Evolutionary conservation across 768 basidiomycete genomes (phyloP), one percentile per base, ranked within the genome.

Genomic region (Amanita thiersii): DNA sequence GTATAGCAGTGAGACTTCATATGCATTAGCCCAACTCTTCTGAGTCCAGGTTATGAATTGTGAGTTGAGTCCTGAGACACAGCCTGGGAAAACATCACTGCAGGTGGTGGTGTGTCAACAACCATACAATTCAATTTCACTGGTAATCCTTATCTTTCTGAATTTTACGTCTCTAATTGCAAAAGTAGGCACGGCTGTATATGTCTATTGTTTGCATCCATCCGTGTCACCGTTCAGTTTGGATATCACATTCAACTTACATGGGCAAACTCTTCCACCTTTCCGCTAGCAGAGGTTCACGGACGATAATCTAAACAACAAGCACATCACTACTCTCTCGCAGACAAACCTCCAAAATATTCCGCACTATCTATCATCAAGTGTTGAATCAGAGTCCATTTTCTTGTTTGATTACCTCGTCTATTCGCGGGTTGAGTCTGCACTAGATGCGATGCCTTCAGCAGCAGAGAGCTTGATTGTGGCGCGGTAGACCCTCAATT

Each of bases 361-460:
- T 2, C 55, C 57, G 1, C 75, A 78, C 51, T 44, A 60, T 36
- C 53, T 79, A 12, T 52, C 56, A n/a, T 55, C 75, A 25, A 60
- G 59, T 37, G 55, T 77, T 43, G 68, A 60, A 10, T 58, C 60
- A 18, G 63, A 64, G 39, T 73, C 71, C 9, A 62, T 65, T 4
- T 70, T 77, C 45, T 46, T 73, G 2, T 68, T 77, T 37, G 72
- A 76, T 52, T 68, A 68, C 45, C 54, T 73, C 20, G 49, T 71
- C 6, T 70, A 70, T 44, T n/a, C n/a, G n/a, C n/a, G n/a, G n/a
- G n/a, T n/a, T n/a, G n/a, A n/a, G n/a, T 70, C 63, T 11, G 48
- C 33, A 15, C 42, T 12, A 18, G 30, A 30, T 2, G 28, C 49
- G 15, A 33, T 31, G 24, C 17, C 36, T 19, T 19, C 17, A 15